phyloP scores from a whole-genome alignment of 441 rosid genomes.

The Aquilaria agallochum region DNA sequence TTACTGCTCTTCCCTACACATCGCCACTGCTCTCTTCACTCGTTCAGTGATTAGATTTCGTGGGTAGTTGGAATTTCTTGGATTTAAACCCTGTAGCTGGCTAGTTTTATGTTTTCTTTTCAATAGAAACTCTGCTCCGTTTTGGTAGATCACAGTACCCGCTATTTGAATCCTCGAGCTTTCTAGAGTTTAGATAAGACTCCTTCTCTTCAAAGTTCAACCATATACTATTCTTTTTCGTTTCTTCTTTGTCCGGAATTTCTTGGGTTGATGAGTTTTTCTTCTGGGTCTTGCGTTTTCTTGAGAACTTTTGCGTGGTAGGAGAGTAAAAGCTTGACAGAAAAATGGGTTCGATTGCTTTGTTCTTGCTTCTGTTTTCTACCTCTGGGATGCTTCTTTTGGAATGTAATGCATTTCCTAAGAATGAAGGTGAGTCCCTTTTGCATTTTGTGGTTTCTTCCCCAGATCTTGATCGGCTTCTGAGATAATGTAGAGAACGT shows the following conservation, averaged over 20 bases:
- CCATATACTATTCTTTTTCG: not conserved
- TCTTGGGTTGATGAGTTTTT: constrained; percentile 23
- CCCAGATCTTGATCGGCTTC: constrained; percentile 54
- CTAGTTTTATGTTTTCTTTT: constrained; percentile 10
- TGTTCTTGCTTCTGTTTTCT: constrained; percentile 39
- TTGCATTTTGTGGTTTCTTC: constrained; percentile 4
- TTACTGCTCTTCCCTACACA: constrained; percentile 23
- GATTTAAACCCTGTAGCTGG: constrained; percentile 26
- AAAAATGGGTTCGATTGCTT: constrained; percentile 48
- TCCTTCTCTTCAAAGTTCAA: constrained; percentile 20
- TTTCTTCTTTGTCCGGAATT: constrained; percentile 2
- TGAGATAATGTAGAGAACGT: constrained; percentile 19
- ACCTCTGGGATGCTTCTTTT: constrained; percentile 36
- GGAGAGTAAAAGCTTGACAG: constrained; percentile 27
- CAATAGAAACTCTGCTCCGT: constrained; percentile 10
- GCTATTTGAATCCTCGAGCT: constrained; percentile 12
- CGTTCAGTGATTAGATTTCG: constrained; percentile 33
- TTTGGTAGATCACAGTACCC: constrained; percentile 21
- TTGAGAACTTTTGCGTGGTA: constrained; percentile 29
- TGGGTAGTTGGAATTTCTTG: constrained; percentile 51
- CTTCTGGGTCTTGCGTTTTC: constrained; percentile 22
- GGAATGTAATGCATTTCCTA: constrained; percentile 44
- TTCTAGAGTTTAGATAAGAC: constrained; percentile 21
- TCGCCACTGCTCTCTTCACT: constrained; percentile 23
- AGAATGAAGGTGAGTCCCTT: constrained; percentile 58